These are phyloP conservation scores for Pyricularia grisea DNA, from an alignment of 2,329 filamentous ascomycete species.

Conservation along the genomic window DNA sequence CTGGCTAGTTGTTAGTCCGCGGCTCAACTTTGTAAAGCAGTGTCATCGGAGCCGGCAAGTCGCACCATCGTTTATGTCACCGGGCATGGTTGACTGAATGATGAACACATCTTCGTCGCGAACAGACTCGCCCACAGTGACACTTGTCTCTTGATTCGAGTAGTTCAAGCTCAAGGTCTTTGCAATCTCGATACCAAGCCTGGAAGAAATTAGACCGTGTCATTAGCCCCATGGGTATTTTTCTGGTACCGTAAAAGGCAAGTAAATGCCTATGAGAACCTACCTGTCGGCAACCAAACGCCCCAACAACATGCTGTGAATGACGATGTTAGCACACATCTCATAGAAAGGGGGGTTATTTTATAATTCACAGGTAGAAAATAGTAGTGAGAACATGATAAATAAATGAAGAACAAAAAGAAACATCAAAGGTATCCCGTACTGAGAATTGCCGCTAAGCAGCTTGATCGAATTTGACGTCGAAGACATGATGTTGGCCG, in stretches of 20 bases:
- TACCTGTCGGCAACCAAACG: conserved; percentile 4
- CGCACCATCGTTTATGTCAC: conserved; percentile 86
- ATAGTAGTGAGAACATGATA: neutral
- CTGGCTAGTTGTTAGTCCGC: neutral
- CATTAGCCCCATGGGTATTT: neutral
- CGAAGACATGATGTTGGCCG: neutral
- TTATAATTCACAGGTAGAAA: neutral
- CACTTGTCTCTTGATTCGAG: conserved; percentile 78
- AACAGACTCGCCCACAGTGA: conserved; percentile 91
- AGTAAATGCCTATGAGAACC: neutral
- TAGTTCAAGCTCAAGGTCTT: conserved; percentile 30
- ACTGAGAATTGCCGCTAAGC: conserved; percentile 7
- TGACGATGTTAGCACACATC: neutral
- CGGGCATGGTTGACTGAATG: conserved; percentile 85
- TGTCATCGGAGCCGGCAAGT: neutral
- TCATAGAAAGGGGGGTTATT: neutral
- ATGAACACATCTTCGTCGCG: conserved; percentile 98
- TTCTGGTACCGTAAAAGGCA: neutral
- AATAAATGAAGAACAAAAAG: neutral
- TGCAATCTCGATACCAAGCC: conserved; percentile 6
- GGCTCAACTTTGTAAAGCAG: neutral
- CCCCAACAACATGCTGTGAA: conserved; percentile 1
- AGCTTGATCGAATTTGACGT: conserved; percentile 6
- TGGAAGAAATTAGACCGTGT: neutral
- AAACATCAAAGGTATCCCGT: neutral